A percentile compares a stretch with the other conserved stretches of the same genome.
Conservation (phyloP, 2,329 filamentous ascomycete genomes). For the Metarhizium rileyi region DNA sequence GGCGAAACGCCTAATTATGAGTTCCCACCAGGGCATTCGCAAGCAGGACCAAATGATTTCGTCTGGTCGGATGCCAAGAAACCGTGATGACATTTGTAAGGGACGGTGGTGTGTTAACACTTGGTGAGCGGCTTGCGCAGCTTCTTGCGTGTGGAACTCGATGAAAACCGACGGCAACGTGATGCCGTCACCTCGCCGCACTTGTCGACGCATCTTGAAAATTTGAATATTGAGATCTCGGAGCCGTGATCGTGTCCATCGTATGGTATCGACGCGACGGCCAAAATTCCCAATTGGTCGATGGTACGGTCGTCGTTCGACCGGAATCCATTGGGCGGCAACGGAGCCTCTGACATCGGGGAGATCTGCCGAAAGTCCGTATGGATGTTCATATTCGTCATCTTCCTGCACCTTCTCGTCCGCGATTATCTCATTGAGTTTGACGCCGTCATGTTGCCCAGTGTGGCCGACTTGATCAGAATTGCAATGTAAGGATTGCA, state of each 20-base stretch:
- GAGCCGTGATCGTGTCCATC: conserved; percentile 61
- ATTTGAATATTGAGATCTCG: conserved; percentile 30
- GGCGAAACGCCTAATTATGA: conserved; percentile 60
- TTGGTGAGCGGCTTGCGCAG: conserved; percentile 81
- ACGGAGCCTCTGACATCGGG: conserved; percentile 39
- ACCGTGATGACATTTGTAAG: conserved; percentile 76
- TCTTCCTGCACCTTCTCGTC: conserved; percentile 16
- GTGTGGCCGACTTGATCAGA: conserved; percentile 1
- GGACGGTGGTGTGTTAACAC: conserved; percentile 79
- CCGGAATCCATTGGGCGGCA: conserved; percentile 64
- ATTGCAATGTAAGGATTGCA: background rate
- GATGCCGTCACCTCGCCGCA: conserved; percentile 59
- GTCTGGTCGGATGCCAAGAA: conserved; percentile 69
- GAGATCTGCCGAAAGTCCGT: conserved; percentile 23
- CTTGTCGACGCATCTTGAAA: conserved; percentile 61
- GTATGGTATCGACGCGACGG: conserved; percentile 89
- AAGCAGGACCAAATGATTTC: conserved; percentile 87
- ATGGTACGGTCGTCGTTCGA: conserved; percentile 69
- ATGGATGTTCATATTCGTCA: conserved; percentile 26
- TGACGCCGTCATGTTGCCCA: background rate
- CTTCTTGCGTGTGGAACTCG: conserved; percentile 73
- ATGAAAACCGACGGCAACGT: conserved; percentile 76
- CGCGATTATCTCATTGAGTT: conserved; percentile 1
- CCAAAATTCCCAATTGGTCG: conserved; percentile 57
- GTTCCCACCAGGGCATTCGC: conserved; percentile 77